A percentile compares a stretch with the other conserved stretches of the same genome.
These are phyloP conservation scores for Cystofilobasidium macerans DNA, from an alignment of 768 basidiomycete genomes.

Conservation along the genomic window DNA sequence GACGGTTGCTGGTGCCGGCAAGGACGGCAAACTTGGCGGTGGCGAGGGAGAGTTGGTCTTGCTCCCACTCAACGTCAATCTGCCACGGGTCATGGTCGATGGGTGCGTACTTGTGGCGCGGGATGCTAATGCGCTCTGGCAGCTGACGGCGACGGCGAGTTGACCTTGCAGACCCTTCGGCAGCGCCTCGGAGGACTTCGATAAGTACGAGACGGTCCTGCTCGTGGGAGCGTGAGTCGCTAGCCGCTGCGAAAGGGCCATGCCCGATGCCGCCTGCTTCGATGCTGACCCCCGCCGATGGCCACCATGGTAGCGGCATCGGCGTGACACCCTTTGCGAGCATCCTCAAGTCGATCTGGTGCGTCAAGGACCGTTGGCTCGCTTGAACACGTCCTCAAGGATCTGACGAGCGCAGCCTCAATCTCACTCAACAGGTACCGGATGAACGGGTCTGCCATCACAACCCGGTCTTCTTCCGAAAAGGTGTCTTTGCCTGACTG, in stretches of 20 bases:
- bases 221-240: constrained; percentile 18
- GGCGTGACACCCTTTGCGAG: constrained; percentile 94
- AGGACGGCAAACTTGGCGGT: constrained; percentile 2
- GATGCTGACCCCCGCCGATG: too few species aligned
- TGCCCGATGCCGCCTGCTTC: too few species aligned
- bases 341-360: constrained; percentile 50
- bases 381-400: too few species aligned
- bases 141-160: not conserved
- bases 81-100: constrained; percentile 91
- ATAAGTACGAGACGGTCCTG: constrained; percentile 43
- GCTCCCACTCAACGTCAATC: constrained; percentile 55
- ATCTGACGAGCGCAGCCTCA: too few species aligned
- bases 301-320: too few species aligned
- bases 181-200: constrained; percentile 78
- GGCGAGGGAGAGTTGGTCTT: constrained; percentile 44
- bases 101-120: constrained; percentile 36
- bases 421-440: too few species aligned
- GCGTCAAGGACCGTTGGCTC: constrained; percentile 8
- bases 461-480: not conserved
- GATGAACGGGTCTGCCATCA: constrained; percentile 12
- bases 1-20: not conserved
- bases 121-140: not conserved
- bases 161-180: constrained; percentile 61
- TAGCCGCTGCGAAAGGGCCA: too few species aligned
- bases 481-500: too few species aligned